Evolutionary conservation across 371 early-diverging fungal genomes (phyloP).

Genomic region (Fennellomyces sp.): DNA sequence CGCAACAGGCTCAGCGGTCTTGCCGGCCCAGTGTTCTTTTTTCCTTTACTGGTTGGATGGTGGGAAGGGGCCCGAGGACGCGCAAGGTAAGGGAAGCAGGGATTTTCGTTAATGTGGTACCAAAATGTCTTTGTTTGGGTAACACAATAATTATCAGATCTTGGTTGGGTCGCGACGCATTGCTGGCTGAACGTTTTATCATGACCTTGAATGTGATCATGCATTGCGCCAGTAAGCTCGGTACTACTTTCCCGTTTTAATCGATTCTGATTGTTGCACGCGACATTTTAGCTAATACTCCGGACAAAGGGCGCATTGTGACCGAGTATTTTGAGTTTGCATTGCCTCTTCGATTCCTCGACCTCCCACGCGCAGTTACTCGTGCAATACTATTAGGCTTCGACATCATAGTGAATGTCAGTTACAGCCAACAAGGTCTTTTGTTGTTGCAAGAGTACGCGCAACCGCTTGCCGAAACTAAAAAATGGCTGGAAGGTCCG

Average conservation of each 20-base stretch:
- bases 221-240: conserved; percentile 46
- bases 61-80: conserved; percentile 49
- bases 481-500: conserved; percentile 46
- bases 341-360: conserved; percentile 35
- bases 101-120: background rate
- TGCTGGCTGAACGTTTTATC: conserved; percentile 44
- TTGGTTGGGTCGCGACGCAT: conserved; percentile 35
- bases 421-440: conserved; percentile 34
- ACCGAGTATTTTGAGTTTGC: conserved; percentile 51
- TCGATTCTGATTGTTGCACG: conserved; percentile 24
- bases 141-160: conserved; percentile 14
- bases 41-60: conserved; percentile 51
- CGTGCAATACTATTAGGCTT: conserved; percentile 43
- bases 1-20: conserved; percentile 38
- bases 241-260: conserved; percentile 35
- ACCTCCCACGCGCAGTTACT: conserved; percentile 17
- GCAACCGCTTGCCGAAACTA: conserved; percentile 29
- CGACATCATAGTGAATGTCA: conserved; percentile 32
- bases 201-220: conserved; percentile 49
- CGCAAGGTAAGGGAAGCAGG: conserved; percentile 24
- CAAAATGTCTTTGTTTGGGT: background rate
- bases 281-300: conserved; percentile 35
- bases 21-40: conserved; percentile 45
- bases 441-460: conserved; percentile 32
- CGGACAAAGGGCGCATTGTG: conserved; percentile 43